phyloP scores from a whole-genome alignment of 1,139 yeast species.

The Lodderomyces metapsilosis region DNA sequence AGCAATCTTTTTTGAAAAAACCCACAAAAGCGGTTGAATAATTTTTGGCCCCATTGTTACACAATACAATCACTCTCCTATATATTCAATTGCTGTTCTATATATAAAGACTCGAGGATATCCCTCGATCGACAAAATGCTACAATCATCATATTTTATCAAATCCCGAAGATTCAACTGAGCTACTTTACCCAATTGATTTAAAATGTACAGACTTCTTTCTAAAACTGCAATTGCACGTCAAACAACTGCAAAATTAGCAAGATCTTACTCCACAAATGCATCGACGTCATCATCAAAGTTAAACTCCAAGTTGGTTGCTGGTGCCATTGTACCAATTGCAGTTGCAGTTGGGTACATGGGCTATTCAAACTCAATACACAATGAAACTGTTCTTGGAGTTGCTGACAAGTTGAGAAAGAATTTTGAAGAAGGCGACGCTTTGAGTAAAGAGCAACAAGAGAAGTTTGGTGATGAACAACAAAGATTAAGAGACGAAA shows the following conservation, averaged over 20 bases:
- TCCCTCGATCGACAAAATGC: neutral
- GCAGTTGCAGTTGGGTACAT: constrained; percentile 11
- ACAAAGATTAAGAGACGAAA: constrained; percentile 11
- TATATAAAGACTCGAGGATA: neutral
- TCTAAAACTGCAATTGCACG: constrained; percentile 13
- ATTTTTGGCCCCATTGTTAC: neutral
- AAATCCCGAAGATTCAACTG: too few species aligned
- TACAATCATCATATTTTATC: too few species aligned
- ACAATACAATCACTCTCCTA: neutral
- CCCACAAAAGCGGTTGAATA: too few species aligned
- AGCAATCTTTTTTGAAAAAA: constrained; percentile 2
- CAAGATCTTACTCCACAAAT: constrained; percentile 11
- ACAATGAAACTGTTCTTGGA: constrained; percentile 7
- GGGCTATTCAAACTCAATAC: constrained; percentile 4
- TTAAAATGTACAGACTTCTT: constrained; percentile 14
- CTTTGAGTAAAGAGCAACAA: constrained; percentile 7
- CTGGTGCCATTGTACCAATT: constrained; percentile 10
- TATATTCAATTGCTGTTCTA: neutral
- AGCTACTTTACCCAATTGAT: too few species aligned
- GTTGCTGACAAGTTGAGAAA: constrained; percentile 10
- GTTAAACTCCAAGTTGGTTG: constrained; percentile 7
- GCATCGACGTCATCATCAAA: constrained; percentile 3
- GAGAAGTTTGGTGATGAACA: constrained; percentile 14
- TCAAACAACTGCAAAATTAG: constrained; percentile 8
- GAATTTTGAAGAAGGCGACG: constrained; percentile 9